Evolutionary conservation across 805 yeast genomes (phyloP).

Genomic region (Sugiyamaella boreocaroliniensis): DNA sequence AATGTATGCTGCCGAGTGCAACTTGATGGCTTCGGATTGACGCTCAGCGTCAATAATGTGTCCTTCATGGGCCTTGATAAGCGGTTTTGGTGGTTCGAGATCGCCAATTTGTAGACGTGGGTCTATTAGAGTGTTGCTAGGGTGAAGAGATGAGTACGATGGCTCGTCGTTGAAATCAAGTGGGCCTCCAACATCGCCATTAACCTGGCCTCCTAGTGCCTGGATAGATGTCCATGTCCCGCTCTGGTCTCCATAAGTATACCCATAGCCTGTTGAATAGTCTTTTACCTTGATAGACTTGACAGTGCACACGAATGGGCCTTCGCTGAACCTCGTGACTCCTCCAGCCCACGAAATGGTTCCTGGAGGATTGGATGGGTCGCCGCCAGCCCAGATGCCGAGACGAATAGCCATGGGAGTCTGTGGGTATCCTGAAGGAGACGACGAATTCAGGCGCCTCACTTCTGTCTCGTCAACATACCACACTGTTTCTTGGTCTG

Average conservation of each 20-base stretch:
- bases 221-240: constrained; percentile 38
- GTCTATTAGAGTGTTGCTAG: neutral
- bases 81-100: neutral
- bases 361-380: constrained; percentile 44
- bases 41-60: neutral
- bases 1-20: neutral
- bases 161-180: neutral
- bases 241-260: constrained; percentile 36
- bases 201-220: constrained; percentile 41
- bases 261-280: constrained; percentile 42
- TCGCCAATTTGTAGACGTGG: no score
- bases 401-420: constrained; percentile 71
- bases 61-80: neutral
- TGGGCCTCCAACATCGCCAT: constrained; percentile 36
- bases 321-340: constrained; percentile 38
- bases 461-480: constrained; percentile 60
- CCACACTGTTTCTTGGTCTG: constrained; percentile 57
- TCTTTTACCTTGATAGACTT: constrained; percentile 51
- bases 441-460: constrained; percentile 50
- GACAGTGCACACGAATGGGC: constrained; percentile 54
- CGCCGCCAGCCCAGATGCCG: constrained; percentile 49
- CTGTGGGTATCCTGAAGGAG: constrained; percentile 78
- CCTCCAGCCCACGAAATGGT: constrained; percentile 76
- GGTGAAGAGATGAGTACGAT: neutral
- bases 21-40: neutral